Evolutionary conservation across 352 stramenopile species (phyloP).

Genomic region (Pythium aphanidermatum): DNA sequence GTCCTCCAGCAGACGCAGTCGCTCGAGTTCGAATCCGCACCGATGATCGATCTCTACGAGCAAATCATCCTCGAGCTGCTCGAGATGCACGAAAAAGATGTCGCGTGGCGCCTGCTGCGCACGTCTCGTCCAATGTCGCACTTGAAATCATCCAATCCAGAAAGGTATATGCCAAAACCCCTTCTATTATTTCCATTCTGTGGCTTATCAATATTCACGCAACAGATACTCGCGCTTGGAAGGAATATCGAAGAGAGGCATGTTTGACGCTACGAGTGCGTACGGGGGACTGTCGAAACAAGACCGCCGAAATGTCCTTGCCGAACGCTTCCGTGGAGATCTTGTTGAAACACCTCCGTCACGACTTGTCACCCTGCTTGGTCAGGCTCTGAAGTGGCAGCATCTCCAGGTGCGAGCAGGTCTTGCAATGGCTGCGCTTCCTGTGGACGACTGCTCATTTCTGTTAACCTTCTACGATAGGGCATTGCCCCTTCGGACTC

Average conservation of each 20-base stretch:
- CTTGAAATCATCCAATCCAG: conserved; percentile 44
- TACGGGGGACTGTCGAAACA: conserved; percentile 74
- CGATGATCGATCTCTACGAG: conserved; percentile 89
- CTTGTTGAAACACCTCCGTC: conserved; percentile 81
- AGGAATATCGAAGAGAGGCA: conserved; percentile 50
- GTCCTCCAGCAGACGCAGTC: conserved; percentile 85
- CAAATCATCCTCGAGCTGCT: conserved; percentile 85
- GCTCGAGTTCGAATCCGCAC: conserved; percentile 51
- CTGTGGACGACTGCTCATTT: neutral
- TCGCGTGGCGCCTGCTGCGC: conserved; percentile 62
- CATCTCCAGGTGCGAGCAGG: conserved; percentile 46
- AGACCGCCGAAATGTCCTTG: conserved; percentile 72
- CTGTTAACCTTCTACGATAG: conserved; percentile 18
- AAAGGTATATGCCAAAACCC: conserved; percentile 41
- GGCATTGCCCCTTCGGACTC: conserved; percentile 58
- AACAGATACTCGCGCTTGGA: conserved; percentile 64
- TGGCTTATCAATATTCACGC: neutral
- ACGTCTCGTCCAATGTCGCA: conserved; percentile 34
- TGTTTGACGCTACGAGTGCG: conserved; percentile 63
- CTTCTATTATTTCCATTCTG: neutral
- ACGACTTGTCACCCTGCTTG: conserved; percentile 79
- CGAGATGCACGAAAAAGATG: conserved; percentile 74
- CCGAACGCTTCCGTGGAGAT: conserved; percentile 62
- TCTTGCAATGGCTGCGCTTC: neutral
- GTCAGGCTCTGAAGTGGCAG: conserved; percentile 90